Evolutionary conservation across 768 basidiomycete genomes (phyloP).

Genomic region (Lactarius trivialis): DNA sequence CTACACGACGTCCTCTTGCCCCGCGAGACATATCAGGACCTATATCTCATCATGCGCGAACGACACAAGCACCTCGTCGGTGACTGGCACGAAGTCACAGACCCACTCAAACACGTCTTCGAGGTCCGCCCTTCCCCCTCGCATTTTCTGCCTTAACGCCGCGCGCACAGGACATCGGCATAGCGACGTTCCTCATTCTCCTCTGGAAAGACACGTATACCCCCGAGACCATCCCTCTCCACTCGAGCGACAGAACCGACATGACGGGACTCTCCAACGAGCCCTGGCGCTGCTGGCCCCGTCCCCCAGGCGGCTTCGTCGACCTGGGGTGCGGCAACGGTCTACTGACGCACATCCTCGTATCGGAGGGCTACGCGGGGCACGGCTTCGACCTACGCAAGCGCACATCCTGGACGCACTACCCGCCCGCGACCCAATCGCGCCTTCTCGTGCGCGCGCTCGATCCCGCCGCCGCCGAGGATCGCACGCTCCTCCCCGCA

Average conservation of each 20-base stretch:
- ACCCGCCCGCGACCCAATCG: conserved; percentile 55
- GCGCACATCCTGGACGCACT: conserved; percentile 78
- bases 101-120: conserved; percentile 85
- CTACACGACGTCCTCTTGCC: conserved; percentile 74
- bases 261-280: conserved; percentile 22
- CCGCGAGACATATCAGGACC: conserved; percentile 78
- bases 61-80: conserved; percentile 70
- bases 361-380: conserved; percentile 77
- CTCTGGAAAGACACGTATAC: conserved; percentile 77
- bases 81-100: conserved; percentile 76
- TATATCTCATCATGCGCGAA: conserved; percentile 83
- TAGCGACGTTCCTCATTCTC: conserved; percentile 88
- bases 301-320: conserved; percentile 78
- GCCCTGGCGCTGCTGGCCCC: conserved; percentile 70
- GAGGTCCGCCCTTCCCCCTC: conserved; percentile 45
- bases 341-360: conserved; percentile 81
- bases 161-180: conserved; percentile 73
- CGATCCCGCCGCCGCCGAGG: conserved; percentile 42
- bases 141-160: not conserved
- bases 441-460: conserved; percentile 64
- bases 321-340: conserved; percentile 97
- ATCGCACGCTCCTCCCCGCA: conserved; percentile 31
- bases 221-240: not conserved
- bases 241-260: not conserved
- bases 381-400: conserved; percentile 81